Evolutionary conservation across 2,329 filamentous ascomycete species (phyloP), one percentile per base, ranked within the genome.

Genomic region (Sporothrix mexicana): DNA sequence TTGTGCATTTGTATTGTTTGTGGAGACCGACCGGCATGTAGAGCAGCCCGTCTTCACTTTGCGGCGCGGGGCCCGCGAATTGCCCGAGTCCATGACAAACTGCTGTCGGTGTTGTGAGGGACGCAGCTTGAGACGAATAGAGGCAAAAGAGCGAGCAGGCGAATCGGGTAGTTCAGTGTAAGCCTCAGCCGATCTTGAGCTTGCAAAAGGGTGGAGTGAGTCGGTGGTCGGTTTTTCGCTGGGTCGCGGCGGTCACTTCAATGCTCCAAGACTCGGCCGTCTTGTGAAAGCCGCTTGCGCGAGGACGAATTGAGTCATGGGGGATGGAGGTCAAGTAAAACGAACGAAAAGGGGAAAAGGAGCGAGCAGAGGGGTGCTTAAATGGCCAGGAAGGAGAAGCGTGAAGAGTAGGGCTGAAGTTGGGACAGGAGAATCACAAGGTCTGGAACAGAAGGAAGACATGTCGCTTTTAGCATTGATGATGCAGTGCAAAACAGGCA

Each of bases 31-130:
- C 64, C 64, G 43, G 15, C 64, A 68, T 1, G 64, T 68, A 17
- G 23, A 45, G 36, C 64, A 68, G 64, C 64, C 64, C 43, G 64
- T 51, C 45, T 68, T 68, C 13, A 68, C 64, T 25, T 68, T 68
- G 45, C 41, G 59, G 30, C 59, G 59, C 59, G 59, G 30, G 59
- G 59, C 30, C 15, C 17, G 59, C 30, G 30, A 6, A 15, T 43
- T 17, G 59, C 30, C 59, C 13, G n/a, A 9, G 8, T 61, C 30
- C 59, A 62, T 62, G 15, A 43, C 30, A 20, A 20, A 20, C 17
- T 62, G 30, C 59, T 62, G 59, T 15, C 20, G 30, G n/a, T 7
- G 47, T 51, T 51, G 3, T 51, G 47, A 17, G 47, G 7, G 47
- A n/a, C 4, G 7, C 4, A 36, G n/a, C n/a, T n/a, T n/a, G n/a